Evolutionary conservation across 495 filamentous ascomycete genomes (phyloP).

Genomic region (Antarctomyces pellizariae): DNA sequence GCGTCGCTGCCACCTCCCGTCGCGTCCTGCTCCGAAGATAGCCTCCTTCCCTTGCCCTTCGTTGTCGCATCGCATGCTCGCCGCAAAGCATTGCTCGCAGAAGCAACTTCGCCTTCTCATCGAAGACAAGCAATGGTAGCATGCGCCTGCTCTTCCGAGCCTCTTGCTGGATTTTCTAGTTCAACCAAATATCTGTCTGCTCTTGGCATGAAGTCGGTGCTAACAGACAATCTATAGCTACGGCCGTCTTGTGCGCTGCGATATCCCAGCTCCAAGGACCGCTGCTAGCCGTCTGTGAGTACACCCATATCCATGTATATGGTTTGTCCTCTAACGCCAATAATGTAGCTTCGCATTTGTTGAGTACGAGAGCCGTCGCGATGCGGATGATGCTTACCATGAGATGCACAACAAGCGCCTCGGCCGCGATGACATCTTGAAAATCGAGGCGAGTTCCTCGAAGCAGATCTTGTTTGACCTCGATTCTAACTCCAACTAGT

Average conservation of each 20-base stretch:
- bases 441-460: slow-evolving; percentile 61
- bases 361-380: slow-evolving; percentile 95
- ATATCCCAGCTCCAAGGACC: slow-evolving; percentile 89
- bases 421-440: slow-evolving; percentile 83
- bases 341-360: slow-evolving; percentile 80
- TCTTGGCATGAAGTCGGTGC: too few species aligned
- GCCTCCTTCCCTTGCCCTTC: too few species aligned
- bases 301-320: slow-evolving; percentile 7
- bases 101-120: too few species aligned
- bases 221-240: slow-evolving; percentile 67
- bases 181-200: too few species aligned
- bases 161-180: too few species aligned
- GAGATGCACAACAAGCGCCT: slow-evolving; percentile 99
- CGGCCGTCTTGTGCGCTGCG: slow-evolving; percentile 93
- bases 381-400: slow-evolving; percentile 97
- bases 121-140: too few species aligned
- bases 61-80: too few species aligned
- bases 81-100: too few species aligned
- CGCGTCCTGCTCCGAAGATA: slow-evolving; percentile 14
- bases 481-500: slow-evolving; percentile 27
- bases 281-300: slow-evolving; percentile 82
- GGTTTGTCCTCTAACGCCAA: slow-evolving; percentile 11
- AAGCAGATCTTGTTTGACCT: slow-evolving; percentile 1
- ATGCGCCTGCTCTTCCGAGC: too few species aligned
- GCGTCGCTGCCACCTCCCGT: slow-evolving; percentile 16